Conservation (phyloP, 2,329 filamentous ascomycete genomes). For the Ilyonectria destructans region DNA sequence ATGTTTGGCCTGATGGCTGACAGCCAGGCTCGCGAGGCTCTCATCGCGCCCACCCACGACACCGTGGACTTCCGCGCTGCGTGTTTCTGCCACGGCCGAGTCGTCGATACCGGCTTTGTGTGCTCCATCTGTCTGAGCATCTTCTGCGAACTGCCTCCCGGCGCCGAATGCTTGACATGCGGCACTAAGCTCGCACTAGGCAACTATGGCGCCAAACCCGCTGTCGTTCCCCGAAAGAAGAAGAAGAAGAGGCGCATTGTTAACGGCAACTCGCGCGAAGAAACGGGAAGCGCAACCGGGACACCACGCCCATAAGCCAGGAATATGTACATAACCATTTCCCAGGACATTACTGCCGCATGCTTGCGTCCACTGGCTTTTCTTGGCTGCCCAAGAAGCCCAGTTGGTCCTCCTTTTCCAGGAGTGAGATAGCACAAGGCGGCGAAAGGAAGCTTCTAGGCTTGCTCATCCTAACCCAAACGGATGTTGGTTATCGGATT, state of each 20-base stretch:
- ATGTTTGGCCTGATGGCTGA: conserved; percentile 93
- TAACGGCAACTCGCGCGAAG: conserved; percentile 68
- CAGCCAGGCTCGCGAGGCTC: conserved; percentile 68
- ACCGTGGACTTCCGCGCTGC: conserved; percentile 97
- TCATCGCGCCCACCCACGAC: conserved; percentile 86
- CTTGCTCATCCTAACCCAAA: background rate
- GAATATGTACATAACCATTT: background rate
- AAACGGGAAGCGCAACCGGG: conserved; percentile 73
- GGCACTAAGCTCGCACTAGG: conserved; percentile 85
- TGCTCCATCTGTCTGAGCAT: conserved; percentile 98
- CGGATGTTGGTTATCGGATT: background rate
- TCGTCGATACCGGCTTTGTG: conserved; percentile 94
- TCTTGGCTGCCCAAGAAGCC: background rate
- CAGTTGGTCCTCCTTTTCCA: background rate
- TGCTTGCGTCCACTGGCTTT: background rate
- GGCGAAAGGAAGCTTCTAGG: background rate
- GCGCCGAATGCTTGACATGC: conserved; percentile 85
- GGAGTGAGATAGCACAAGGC: background rate
- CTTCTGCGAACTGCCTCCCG: conserved; percentile 79
- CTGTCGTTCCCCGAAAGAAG: conserved; percentile 80
- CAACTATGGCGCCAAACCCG: conserved; percentile 82
- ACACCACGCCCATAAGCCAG: conserved; percentile 65
- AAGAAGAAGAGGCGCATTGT: conserved; percentile 82
- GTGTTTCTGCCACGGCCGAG: conserved; percentile 94
- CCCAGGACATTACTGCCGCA: background rate